Conservation (phyloP, 495 filamentous ascomycete species). For the Penicillium crystallinum region DNA sequence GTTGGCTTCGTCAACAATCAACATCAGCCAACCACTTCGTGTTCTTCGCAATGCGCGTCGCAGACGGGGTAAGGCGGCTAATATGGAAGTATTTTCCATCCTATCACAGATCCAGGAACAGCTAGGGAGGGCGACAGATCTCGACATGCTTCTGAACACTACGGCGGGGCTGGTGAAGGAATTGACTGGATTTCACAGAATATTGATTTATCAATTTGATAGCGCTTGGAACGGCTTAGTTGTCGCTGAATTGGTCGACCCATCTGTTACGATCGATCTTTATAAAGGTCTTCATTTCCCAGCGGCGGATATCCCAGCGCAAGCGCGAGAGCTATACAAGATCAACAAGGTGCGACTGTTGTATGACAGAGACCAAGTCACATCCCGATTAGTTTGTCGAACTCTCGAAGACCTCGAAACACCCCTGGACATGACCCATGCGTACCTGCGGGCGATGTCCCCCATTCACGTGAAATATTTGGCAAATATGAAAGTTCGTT, state of each 20-base stretch:
- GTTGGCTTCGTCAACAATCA: constrained; percentile 60
- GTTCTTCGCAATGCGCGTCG: constrained; percentile 74
- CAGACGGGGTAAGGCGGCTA: constrained; percentile 74
- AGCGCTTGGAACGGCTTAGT: constrained; percentile 75
- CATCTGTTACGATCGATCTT: constrained; percentile 71
- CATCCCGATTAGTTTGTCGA: constrained; percentile 74
- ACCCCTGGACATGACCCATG: constrained; percentile 80
- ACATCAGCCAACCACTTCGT: constrained; percentile 69
- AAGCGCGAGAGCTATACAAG: constrained; percentile 73
- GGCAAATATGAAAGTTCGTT: constrained; percentile 81
- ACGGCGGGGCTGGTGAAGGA: constrained; percentile 53
- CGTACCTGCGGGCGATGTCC: constrained; percentile 80
- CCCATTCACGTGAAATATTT: constrained; percentile 88
- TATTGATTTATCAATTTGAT: constrained; percentile 95
- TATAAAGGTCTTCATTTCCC: constrained; percentile 91
- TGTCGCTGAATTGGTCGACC: constrained; percentile 83
- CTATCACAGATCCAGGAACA: constrained; percentile 64
- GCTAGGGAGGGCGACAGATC: constrained; percentile 24
- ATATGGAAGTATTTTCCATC: constrained; percentile 92
- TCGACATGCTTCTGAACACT: constrained; percentile 53
- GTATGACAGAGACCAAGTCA: constrained; percentile 40
- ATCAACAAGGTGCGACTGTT: constrained; percentile 45
- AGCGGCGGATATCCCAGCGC: constrained; percentile 84
- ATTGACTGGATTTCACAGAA: constrained; percentile 85
- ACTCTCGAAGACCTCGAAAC: constrained; percentile 66